Percentiles rank a stretch among this genome's conserved stretches.
Conservation (phyloP, 1,284 basidiomycete genomes). For the Apiotrichum mycotoxinovorans region DNA sequence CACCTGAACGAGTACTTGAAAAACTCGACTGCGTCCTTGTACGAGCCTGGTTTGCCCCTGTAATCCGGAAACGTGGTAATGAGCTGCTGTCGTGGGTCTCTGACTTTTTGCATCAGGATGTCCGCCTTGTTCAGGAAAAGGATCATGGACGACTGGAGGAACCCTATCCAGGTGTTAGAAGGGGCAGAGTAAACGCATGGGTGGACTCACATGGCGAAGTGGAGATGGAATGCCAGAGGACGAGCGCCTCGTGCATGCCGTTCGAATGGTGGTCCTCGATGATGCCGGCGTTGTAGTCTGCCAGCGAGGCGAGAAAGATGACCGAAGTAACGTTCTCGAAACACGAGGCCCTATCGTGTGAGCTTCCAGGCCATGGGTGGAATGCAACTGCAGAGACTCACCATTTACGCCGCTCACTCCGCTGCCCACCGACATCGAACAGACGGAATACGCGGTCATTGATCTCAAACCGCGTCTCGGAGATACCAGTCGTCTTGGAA, state of each 20-base stretch:
- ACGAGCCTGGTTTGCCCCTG: constrained; percentile 57
- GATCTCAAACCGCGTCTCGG: constrained; percentile 77
- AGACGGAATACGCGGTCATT: constrained; percentile 56
- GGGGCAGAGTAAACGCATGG: background rate
- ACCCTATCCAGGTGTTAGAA: constrained; percentile 62
- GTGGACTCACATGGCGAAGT: constrained; percentile 60
- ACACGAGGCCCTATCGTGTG: constrained; percentile 50
- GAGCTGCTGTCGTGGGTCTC: constrained; percentile 66
- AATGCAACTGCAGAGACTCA: background rate
- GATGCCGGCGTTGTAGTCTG: constrained; percentile 92
- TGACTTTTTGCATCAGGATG: constrained; percentile 77
- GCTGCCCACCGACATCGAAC: constrained; percentile 93
- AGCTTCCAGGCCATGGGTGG: background rate
- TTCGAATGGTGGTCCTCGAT: constrained; percentile 94
- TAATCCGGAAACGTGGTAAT: constrained; percentile 73
- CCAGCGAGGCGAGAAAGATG: constrained; percentile 86
- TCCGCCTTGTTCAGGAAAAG: constrained; percentile 90
- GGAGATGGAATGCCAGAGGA: constrained; percentile 91
- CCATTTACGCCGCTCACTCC: constrained; percentile 92
- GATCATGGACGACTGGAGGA: constrained; percentile 85
- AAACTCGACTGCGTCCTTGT: constrained; percentile 58
- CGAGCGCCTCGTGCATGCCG: constrained; percentile 97
- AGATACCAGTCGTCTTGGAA: constrained; percentile 76
- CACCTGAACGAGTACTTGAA: constrained; percentile 82
- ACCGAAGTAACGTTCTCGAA: constrained; percentile 96